Evolutionary conservation across 73 alveolate species (phyloP).

Genomic region (Paramecium biaurelia): DNA sequence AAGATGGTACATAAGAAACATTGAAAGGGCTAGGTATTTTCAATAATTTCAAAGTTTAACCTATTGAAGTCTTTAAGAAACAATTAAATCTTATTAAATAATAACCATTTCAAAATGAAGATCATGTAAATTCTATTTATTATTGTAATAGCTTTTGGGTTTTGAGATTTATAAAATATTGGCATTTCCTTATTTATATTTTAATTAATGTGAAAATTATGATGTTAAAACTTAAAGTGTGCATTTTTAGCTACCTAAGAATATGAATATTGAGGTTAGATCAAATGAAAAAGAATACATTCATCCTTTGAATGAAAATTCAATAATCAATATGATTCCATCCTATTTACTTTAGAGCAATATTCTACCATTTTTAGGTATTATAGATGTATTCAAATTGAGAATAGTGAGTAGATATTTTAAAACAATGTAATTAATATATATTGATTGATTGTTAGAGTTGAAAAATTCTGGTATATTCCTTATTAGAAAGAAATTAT

Average conservation of each 20-base stretch:
- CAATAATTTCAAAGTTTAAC: background rate
- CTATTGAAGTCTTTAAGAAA: background rate
- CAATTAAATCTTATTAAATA: background rate
- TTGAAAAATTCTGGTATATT: background rate
- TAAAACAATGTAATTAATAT: background rate
- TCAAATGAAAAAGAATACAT: background rate
- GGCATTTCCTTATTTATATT: background rate
- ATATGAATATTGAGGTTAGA: background rate
- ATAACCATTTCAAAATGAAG: background rate
- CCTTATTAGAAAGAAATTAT: background rate
- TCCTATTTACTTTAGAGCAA: background rate
- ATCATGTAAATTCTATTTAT: background rate
- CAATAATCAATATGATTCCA: background rate
- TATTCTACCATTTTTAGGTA: background rate
- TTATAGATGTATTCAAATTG: background rate
- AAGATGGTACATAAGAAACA: background rate
- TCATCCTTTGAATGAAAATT: background rate
- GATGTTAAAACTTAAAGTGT: background rate
- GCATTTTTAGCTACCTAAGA: background rate
- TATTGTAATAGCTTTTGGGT: background rate
- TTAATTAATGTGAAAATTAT: background rate
- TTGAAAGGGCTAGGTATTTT: background rate
- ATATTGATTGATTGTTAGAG: background rate
- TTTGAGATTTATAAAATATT: background rate
- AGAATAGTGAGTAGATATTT: background rate